Evolutionary conservation across 2,329 filamentous ascomycete genomes (phyloP), one percentile per base, ranked within the genome.

Genomic region (Dendrostoma leiphaemia): DNA sequence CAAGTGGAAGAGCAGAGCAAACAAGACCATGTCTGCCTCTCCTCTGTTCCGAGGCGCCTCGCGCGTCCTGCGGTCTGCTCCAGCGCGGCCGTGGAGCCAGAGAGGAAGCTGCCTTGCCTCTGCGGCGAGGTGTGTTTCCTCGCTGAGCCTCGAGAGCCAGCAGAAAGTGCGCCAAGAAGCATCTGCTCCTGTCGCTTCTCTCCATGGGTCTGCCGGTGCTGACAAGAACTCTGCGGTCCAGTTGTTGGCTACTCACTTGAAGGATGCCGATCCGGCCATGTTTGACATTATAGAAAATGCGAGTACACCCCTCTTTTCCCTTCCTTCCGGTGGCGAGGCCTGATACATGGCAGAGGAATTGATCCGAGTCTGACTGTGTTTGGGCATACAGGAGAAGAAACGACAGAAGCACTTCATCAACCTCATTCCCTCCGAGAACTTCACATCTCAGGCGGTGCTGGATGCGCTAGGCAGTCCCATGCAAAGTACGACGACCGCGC

Each of bases 391-490:
- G 90, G 94, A 99, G 79, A 97, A 97, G 83, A 83, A 82, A 63
- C 84, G 94, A 63, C 94, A 99, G 74, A 96, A 96, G 74, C 91
- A 97, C 73, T 99, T 97, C 68, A 96, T 99, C 77, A 97, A 97
- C 73, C 80, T 96, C 54, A 96, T 96, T 62, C 91, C 91, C 19
- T 96, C 91, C 6, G 91, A 96, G 75, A 96, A 96, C 76, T 96
- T 96, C 68, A 96, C 91, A 24, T 96, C 91, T 7, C 90, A 95
- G 71, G 90, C 91, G 28, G 91, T 96, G 19, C 82, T 96, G 53
- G 91, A 96, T 79, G 90, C 91, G 31, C 79, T 96, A 57, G 91
- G 91, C 61, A 96, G 91, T 78, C 88, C 92, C 51, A 96, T 96
- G 91, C 91, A 96, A 72, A 96, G 90, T 92, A 76, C 62, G 38